Evolutionary conservation across 2,329 filamentous ascomycete genomes (phyloP), one percentile per base, ranked within the genome.

Genomic region (Lasiodiplodia sp.): DNA sequence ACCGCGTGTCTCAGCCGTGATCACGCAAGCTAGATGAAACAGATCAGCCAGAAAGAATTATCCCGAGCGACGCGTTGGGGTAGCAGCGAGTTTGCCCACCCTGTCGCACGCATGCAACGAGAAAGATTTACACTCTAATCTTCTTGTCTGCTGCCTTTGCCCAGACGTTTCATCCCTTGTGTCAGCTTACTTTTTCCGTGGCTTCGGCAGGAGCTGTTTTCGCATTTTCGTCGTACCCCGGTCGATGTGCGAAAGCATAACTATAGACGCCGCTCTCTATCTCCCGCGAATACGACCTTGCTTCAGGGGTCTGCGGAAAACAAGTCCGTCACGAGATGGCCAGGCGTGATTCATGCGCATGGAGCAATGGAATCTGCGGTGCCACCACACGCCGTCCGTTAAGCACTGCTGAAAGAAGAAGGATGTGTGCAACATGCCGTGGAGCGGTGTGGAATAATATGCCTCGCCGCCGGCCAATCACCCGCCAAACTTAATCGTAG

Each of bases 321-420:
- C 16, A n/a, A 16, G 60, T 25, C 28, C 60, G 37, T 64, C 60
- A 64, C 60, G 60, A 64, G 60, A 64, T 64, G 28, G 37, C 60
- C 18, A 52, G 25, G 28, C 60, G 60, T 64, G 60, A 64, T 64
- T 64, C 60, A 64, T 64, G 60, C 60, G 60, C 60, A 64, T 51
- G 28, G 37, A 52, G 44, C 52, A 64, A 53, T 64, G 47, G 60
- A 38, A 52, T 52, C 51, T 64, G 60, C 47, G n/a, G 60, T 64
- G 60, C 51, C 60, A 64, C 60, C 60, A 47, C 60, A 38, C 44
- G 51, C 60, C 47, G 51, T 64, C 60, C 28, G 44, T 64, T 64
- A 52, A 64, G 60, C 40, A 38, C n/a, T 49, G 23, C 58, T 63
- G 58, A 11, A 40, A 56, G 55, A 52, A 64, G 31, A 64, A 47